Conservation (phyloP, 306 rosid genomes). For the Glycyrrhiza uralensis region DNA sequence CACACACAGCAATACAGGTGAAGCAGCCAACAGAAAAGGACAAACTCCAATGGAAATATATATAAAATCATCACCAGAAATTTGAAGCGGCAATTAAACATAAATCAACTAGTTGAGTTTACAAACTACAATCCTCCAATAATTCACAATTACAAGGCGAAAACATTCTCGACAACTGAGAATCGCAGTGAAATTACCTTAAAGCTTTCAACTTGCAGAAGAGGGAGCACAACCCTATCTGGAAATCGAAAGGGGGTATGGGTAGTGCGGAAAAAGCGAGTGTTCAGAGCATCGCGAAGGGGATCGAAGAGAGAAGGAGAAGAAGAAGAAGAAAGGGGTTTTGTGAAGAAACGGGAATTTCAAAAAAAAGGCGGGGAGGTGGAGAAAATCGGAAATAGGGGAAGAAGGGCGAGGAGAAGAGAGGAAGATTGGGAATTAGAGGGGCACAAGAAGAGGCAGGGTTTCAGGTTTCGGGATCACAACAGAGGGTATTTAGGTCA, state of each 20-base stretch:
- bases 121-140: neutral
- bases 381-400: slow-evolving; percentile 55
- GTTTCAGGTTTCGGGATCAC: slow-evolving; percentile 45
- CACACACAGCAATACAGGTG: neutral
- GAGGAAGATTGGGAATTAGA: slow-evolving; percentile 51
- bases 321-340: too few relatives aligned
- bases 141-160: neutral
- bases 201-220: neutral
- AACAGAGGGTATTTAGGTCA: slow-evolving; percentile 76
- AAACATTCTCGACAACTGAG: neutral
- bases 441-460: slow-evolving; percentile 66
- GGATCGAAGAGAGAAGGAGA: slow-evolving; percentile 29
- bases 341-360: slow-evolving; percentile 34
- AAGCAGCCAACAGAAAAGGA: neutral
- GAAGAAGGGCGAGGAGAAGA: slow-evolving; percentile 61
- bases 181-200: slow-evolving; percentile 8
- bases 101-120: neutral
- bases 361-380: slow-evolving; percentile 72
- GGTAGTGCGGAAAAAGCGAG: neutral
- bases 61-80: neutral
- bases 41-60: neutral
- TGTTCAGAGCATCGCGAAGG: neutral
- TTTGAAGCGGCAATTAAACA: neutral
- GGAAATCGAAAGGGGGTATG: neutral
- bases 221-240: slow-evolving; percentile 30